Base-by-base conservation (phyloP, 345 rosid species). In the Salix udensis region DNA sequence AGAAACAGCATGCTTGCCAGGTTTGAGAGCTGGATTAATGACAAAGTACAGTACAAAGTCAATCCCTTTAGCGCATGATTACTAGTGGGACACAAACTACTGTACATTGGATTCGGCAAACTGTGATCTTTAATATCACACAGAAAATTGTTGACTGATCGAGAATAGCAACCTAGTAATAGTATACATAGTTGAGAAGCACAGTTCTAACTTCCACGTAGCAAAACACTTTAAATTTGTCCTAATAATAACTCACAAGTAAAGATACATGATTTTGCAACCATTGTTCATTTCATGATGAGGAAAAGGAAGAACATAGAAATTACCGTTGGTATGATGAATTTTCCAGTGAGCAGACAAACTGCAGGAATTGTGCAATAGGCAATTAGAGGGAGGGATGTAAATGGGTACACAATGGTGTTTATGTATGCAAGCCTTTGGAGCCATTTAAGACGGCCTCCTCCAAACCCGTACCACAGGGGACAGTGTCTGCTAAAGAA, bases 401-500 rank as follows among this genome's bases (percentile, higher is more conserved):
- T 96, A 79, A 96, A 93, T n/a, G 98, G 99, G 82, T 93, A 96
- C 80, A 96, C 94, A 74, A 96, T 96, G 71, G 97, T 96, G 90
- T 96, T 92, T 42, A 89, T 78, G 72, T 92, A 93, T 23, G 99
- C 94, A 76, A 96, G 80, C 86, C 99, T 91, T 84, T 93, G 98
- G 4, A 96, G 96, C 88, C 85, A 87, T 77, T 88, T 91, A 77
- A 96, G 99, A 64, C 99, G 98, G 69, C 99, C 99, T 26, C 92
- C 99, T 50, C 99, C 93, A 70, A 80, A 91, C 3, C 98, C 99
- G 39, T 96, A 96, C 99, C 99, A 93, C 23, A 96, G 89, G 7
- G 99, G 98, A 79, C 98, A 93, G 71, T 96, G 99, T 75, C 99
- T 84, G 74, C 99, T 96, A 69, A 96, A 87, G 91, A 95, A 95